Evolutionary conservation across 1,139 yeast genomes (phyloP), one percentile per base, ranked within the genome.

Genomic region (Debaryomyces sp.): DNA sequence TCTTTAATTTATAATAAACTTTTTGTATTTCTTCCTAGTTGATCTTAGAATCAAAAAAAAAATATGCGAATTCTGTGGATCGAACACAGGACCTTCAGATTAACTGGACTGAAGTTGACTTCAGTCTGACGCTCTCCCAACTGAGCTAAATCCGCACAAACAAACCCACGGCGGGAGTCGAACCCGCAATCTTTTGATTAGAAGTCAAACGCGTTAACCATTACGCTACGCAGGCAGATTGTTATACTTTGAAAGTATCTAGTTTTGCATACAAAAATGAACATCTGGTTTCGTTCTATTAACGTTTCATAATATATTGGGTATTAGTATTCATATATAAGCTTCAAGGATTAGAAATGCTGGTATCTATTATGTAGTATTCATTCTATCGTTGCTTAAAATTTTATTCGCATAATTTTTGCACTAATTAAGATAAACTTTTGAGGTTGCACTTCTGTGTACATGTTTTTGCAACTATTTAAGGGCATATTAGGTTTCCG

Each of bases 81-180:
- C 79, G 80, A 75, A 75, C 80, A 75, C 80, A 75, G 76, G 79
- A 75, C 80, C 79, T 75, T 71, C 78, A 74, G 79, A 75, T 75
- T 62, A 63, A 63, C 68, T 65, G 43, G 67, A 65, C 69, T 58
- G 62, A 61, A 60, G 62, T 66, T 52, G 27, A 55, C 89, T 84
- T 84, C 89, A 84, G 89, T 84, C 89, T 83, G 87, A 81, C 89
- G 89, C 89, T 84, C 89, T 84, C 89, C 89, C 89, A 80, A 81
- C 88, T 84, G 89, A 84, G 89, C 89, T 82, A 83, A 82, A 74
- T 71, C 84, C 84, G 85, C 44, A 45, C 22, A 40, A 23, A 52
- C 37, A 51, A 70, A 70, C 74, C 74, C 73, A 68, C 67, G 74
- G 68, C 74, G 74, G 71, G 74, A 70, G 71, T 70, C 74, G 74